phyloP scores from a whole-genome alignment of 768 basidiomycete genomes.

The Suillus plorans region DNA sequence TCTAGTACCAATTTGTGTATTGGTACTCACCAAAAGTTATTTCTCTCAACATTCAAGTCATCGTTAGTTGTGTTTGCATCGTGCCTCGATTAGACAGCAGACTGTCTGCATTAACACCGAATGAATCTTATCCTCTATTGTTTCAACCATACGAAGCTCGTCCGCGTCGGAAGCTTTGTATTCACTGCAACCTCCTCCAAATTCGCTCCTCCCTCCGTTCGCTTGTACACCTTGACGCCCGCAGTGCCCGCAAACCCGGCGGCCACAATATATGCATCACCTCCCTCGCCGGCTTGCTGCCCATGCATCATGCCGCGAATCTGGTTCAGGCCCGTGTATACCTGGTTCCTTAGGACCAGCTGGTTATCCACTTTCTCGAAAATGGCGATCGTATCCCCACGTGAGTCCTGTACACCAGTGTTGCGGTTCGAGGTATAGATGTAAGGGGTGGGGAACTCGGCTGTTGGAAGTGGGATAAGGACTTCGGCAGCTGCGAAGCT shows the following conservation, averaged over 20 bases:
- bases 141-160: slow-evolving; percentile 47
- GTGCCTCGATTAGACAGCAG: neutral
- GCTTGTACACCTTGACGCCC: slow-evolving; percentile 57
- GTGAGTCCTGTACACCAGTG: slow-evolving; percentile 46
- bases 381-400: slow-evolving; percentile 65
- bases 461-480: slow-evolving; percentile 51
- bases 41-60: too few relatives aligned
- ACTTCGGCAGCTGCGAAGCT: slow-evolving; percentile 59
- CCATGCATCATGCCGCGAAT: slow-evolving; percentile 68
- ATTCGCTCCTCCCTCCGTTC: slow-evolving; percentile 52
- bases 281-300: slow-evolving; percentile 36
- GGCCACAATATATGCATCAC: slow-evolving; percentile 55
- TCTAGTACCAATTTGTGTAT: too few relatives aligned
- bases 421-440: slow-evolving; percentile 74
- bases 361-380: slow-evolving; percentile 44
- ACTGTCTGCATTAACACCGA: neutral
- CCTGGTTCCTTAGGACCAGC: slow-evolving; percentile 48
- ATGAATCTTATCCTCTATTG: neutral
- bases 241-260: slow-evolving; percentile 51
- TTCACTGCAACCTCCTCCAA: slow-evolving; percentile 55
- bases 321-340: slow-evolving; percentile 63
- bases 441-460: slow-evolving; percentile 48
- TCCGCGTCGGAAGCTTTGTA: slow-evolving; percentile 48
- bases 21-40: too few relatives aligned
- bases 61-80: too few relatives aligned